A percentile compares a stretch with the other conserved stretches of the same genome.
phyloP scores from a whole-genome alignment of 176 grass and related monocot genomes.

The Chloris gayana region DNA sequence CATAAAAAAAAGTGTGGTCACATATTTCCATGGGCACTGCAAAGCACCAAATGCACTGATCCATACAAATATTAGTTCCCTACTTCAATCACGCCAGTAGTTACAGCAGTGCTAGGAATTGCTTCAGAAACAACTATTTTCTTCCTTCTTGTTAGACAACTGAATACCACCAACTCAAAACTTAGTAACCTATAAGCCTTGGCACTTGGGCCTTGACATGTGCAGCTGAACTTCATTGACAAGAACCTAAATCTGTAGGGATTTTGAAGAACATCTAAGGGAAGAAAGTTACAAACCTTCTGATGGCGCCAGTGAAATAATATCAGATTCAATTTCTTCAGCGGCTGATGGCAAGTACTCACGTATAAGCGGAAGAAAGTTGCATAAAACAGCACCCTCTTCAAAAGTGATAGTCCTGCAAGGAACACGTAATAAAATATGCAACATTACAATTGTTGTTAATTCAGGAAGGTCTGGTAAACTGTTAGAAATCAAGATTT shows the following conservation, averaged over 20 bases:
- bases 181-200: background rate
- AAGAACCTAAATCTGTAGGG: background rate
- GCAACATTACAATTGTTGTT: background rate
- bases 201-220: background rate
- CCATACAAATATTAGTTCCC: no score
- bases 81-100: background rate
- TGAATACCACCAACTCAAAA: background rate
- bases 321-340: conserved; percentile 77
- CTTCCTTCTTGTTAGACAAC: background rate
- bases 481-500: conserved; percentile 18
- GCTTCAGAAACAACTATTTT: conserved; percentile 21
- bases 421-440: conserved; percentile 29
- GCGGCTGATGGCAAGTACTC: conserved; percentile 79
- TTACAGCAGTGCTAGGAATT: conserved; percentile 4
- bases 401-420: conserved; percentile 56
- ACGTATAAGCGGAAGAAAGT: conserved; percentile 81
- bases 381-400: conserved; percentile 72
- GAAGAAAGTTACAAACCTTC: conserved; percentile 65
- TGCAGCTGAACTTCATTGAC: background rate
- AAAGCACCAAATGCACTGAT: no score
- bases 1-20: background rate
- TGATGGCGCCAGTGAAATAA: conserved; percentile 50
- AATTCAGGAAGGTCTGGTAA: conserved; percentile 16
- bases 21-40: background rate
- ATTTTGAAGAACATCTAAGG: conserved; percentile 4